Evolutionary conservation across 1,284 basidiomycete genomes (phyloP), one percentile per base, ranked within the genome.

Genomic region (Exobasidium cylindrosporum): DNA sequence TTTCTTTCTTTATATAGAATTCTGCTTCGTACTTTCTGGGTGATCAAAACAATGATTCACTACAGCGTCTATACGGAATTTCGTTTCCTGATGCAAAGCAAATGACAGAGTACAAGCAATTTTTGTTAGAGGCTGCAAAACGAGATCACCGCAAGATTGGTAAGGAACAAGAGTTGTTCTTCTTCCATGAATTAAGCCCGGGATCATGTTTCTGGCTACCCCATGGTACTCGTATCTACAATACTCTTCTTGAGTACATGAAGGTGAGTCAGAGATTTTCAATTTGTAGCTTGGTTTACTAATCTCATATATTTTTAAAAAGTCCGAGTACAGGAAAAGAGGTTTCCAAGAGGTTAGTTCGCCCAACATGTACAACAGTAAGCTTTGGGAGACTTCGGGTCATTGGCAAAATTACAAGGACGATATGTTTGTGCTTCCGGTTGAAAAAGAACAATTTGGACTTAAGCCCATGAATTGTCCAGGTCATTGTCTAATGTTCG

Each of bases 1-100:
- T 23, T 13, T 14, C 43, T 44, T 14, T 44, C 43, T 44, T 44
- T 44, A 14, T 44, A 23, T 23, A 5, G 66, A 94, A 90, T 3
- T 99, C 97, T 83, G n/a, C n/a, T n/a, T n/a, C n/a, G n/a, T n/a
- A n/a, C n/a, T 99, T 98, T 87, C 86, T 98, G 24, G 95, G 93
- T 57, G 92, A 97, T 79, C 85, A 89, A 57, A 89, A 86, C 77
- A 97, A 97, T 80, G 96, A 97, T 78, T 92, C 92, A 2, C 85
- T 99, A 60, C 96, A 98, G 81, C 89, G 96, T 56, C 87, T 99
- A 66, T 99, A 98, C 81, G 96, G 96, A 62, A 94, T 99, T 80
- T 97, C 95, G 2, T 99, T 98, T 87, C 96, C 96, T 0, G 95
- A 97, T 83, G 90, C 91, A 82, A 97, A 97, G 82, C 91, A 95